phyloP scores from a whole-genome alignment of 1,284 basidiomycete genomes.

The Ceratobasidium sp. region DNA sequence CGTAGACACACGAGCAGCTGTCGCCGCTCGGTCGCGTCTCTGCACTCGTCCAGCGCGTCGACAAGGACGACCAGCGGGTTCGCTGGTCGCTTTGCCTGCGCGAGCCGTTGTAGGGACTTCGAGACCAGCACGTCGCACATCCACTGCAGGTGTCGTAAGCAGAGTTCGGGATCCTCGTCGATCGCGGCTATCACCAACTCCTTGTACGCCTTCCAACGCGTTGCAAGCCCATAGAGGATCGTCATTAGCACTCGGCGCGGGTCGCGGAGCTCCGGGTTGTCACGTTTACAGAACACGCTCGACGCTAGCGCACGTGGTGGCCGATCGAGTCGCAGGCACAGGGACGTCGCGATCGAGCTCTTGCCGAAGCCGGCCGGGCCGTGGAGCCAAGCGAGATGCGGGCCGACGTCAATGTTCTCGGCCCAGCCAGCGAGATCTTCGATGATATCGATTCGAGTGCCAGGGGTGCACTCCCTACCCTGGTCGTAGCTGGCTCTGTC shows the following conservation, averaged over 20 bases:
- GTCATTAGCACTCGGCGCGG: background rate
- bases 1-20: background rate
- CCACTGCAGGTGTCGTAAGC: background rate
- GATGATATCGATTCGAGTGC: background rate
- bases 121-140: background rate
- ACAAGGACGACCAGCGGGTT: conserved; percentile 6
- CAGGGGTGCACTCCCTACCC: background rate
- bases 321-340: background rate
- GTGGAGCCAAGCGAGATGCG: background rate
- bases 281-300: conserved; percentile 21
- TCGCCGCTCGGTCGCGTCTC: background rate
- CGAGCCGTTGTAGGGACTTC: background rate
- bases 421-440: background rate
- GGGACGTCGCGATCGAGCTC: conserved; percentile 11
- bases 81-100: background rate
- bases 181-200: background rate
- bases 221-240: background rate
- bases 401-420: background rate
- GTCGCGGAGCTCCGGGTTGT: background rate
- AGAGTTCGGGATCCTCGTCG: background rate
- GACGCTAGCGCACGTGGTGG: background rate
- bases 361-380: conserved; percentile 18
- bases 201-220: background rate
- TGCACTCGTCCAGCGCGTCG: conserved; percentile 43
- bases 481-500: background rate